Evolutionary conservation across 768 basidiomycete genomes (phyloP).

Genomic region (Holtermanniella nyarrowii): DNA sequence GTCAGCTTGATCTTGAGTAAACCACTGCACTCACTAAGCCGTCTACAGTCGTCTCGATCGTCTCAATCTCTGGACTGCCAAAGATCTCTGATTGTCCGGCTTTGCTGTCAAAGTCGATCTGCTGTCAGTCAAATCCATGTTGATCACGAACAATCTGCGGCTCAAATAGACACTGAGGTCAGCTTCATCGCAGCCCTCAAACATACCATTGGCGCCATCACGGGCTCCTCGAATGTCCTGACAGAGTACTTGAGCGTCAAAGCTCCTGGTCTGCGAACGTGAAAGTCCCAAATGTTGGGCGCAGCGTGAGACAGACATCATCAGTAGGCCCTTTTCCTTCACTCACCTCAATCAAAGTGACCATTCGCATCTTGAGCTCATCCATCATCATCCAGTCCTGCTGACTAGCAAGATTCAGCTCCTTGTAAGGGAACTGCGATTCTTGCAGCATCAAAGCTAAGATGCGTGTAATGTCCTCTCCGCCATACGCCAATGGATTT

Average conservation of each 20-base stretch:
- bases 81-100: constrained; percentile 46
- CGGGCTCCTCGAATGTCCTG: constrained; percentile 88
- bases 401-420: constrained; percentile 60
- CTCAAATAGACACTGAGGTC: constrained; percentile 71
- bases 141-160: constrained; percentile 52
- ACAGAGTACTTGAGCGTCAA: constrained; percentile 78
- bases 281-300: constrained; percentile 59
- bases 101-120: constrained; percentile 75
- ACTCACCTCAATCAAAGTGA: constrained; percentile 76
- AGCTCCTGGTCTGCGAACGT: constrained; percentile 63
- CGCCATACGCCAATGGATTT: constrained; percentile 75
- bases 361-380: constrained; percentile 72
- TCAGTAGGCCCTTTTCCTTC: not conserved
- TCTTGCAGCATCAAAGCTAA: constrained; percentile 65
- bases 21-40: constrained; percentile 44
- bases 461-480: constrained; percentile 90
- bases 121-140: not conserved
- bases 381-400: constrained; percentile 90
- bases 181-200: not conserved
- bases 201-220: constrained; percentile 79
- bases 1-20: not conserved
- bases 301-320: not conserved
- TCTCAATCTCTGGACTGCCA: constrained; percentile 64
- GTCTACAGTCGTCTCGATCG: constrained; percentile 46
- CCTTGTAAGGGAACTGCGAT: constrained; percentile 78